Evolutionary conservation across 495 filamentous ascomycete species (phyloP), one percentile per base, ranked within the genome.

Genomic region (Aspergillus steynii): DNA sequence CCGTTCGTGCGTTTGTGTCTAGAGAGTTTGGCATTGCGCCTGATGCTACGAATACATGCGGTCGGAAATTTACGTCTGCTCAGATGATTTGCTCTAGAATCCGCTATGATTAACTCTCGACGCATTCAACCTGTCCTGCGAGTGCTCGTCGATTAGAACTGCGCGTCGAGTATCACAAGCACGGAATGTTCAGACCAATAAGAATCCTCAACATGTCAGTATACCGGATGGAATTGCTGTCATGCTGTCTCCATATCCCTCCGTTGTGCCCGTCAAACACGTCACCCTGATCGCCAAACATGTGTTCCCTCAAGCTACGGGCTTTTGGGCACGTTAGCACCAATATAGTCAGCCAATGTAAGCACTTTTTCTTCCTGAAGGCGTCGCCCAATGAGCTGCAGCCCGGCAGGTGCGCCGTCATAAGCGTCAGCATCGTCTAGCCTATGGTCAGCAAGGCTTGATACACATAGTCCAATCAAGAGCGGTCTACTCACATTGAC

Each of bases 361-460:
- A 81, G 61, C 42, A 81, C 74, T 65, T 84, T 85, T 72, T 85
- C 83, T 58, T 85, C 83, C 59, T 84, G 76, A 27, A 82, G 62
- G 42, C 78, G 73, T 26, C 80, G 71, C 15, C 81, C 79, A 14
- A 85, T 64, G 0, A 87, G 58, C 61, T 87, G 84, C 14, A 86
- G 61, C 5, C 73, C 78, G 28, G 84, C 81, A 7, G 81, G 83
- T 50, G 83, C 81, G 0, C 83, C 83, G 64, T 87, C 71, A 45
- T 84, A 85, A 0, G 76, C 65, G 8, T 79, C 75, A 6, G 81
- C 69, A 66, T 86, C 77, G 67, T 87, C 83, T 86, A 62, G 1
- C 26, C 27, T 28, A 42, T 15, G n/a, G 29, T 56, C 4, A 29
- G 51, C 26, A 64, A 67, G 10, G 61, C 50, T 54, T 20, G 10